These are phyloP conservation scores for Pseudocercospora pini-densiflorae DNA, from an alignment of 2,329 filamentous ascomycete genomes.

Conservation along the genomic window DNA sequence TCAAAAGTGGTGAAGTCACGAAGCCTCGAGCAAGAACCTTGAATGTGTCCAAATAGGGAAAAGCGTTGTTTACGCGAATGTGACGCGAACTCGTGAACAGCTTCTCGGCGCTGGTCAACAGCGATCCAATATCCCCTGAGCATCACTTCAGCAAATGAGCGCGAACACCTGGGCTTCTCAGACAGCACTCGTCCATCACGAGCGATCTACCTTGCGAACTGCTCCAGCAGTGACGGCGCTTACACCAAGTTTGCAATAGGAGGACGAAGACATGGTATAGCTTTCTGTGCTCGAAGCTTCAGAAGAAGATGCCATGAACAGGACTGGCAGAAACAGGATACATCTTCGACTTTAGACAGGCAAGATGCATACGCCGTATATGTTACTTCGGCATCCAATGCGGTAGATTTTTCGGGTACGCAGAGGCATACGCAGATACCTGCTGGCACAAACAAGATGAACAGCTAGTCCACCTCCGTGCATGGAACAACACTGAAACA, in stretches of 20 bases:
- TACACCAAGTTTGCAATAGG: neutral
- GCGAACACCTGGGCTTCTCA: neutral
- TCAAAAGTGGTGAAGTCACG: neutral
- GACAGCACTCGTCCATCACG: neutral
- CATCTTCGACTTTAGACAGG: no score
- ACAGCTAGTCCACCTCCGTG: no score
- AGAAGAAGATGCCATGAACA: no score
- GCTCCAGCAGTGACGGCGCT: neutral
- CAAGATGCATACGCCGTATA: no score
- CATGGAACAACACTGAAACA: neutral
- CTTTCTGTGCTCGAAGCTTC: no score
- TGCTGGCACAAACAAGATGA: neutral
- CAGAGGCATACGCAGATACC: no score
- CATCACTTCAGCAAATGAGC: neutral
- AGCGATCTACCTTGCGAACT: neutral
- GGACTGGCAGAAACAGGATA: no score
- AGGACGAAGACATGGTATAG: neutral
- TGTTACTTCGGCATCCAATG: no score
- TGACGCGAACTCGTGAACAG: neutral
- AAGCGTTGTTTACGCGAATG: neutral
- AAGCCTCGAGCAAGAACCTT: neutral
- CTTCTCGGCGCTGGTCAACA: neutral
- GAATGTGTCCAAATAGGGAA: neutral
- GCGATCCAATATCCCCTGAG: neutral
- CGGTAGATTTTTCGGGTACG: no score